Conservation (phyloP, 805 yeast species). For the Dipodascus geniculatus region DNA sequence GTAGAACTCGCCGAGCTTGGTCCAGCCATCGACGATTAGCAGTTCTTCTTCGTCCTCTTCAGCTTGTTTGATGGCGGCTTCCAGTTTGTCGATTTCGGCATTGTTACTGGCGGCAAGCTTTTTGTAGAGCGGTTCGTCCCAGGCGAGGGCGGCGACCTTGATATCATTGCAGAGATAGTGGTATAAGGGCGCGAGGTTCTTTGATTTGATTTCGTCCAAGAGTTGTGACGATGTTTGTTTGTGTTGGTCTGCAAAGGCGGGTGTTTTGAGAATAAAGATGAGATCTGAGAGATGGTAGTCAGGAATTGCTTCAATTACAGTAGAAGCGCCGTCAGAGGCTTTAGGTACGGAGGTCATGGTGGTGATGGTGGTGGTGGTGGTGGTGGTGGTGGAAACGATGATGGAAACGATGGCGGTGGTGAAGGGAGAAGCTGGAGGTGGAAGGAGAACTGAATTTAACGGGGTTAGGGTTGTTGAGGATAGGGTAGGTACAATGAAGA, state of each 20-base stretch:
- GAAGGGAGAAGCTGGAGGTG: too few relatives aligned
- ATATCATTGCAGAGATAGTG: constrained; percentile 45
- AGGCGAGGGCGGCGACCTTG: constrained; percentile 30
- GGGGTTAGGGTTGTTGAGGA: background rate
- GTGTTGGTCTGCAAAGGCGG: constrained; percentile 30
- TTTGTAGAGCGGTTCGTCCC: constrained; percentile 50
- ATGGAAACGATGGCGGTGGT: too few relatives aligned
- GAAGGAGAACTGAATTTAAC: too few relatives aligned
- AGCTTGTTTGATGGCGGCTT: constrained; percentile 34
- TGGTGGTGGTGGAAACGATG: background rate
- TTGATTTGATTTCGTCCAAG: constrained; percentile 40
- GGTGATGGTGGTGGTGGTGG: background rate
- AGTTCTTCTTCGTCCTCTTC: constrained; percentile 78
- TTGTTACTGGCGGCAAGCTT: constrained; percentile 42
- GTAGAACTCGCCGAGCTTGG: constrained; percentile 77
- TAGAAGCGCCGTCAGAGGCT: background rate
- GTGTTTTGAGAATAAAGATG: constrained; percentile 49
- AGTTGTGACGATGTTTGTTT: constrained; percentile 37
- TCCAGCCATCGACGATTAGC: constrained; percentile 66
- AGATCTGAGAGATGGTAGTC: constrained; percentile 73
- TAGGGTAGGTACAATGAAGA: background rate
- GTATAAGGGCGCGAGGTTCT: constrained; percentile 76
- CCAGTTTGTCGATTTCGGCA: constrained; percentile 36
- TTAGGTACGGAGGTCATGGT: background rate
- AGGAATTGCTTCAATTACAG: constrained; percentile 35